Base-by-base conservation (phyloP, 805 yeast genomes). In the Barnettozyma wickerhamii region DNA sequence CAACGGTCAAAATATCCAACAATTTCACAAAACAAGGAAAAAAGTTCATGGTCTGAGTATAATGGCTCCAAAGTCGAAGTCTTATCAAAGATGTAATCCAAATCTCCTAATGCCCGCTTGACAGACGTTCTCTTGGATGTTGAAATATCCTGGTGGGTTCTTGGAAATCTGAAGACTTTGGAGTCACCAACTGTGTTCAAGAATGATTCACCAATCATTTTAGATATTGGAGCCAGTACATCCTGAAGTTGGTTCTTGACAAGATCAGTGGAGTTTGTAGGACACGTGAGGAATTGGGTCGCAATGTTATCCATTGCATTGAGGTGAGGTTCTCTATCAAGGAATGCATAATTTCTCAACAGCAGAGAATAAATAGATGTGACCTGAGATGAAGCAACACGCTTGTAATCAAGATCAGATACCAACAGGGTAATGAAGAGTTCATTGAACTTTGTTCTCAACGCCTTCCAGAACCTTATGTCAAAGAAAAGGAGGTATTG, bases 231-330 rank as follows among this genome's bases (percentile, higher is more conserved):
- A 47, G 72, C 69, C 17, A 81, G 50, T 1, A 80, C 60, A 36
- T 68, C 65, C 5, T 66, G 58, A 6, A 41, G 30, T 4, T 30
- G n/a, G 3, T 30, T 14, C 4, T 63, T 52, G 17, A 78, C 60
- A 14, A 79, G 62, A 30, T 52, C 58, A 1, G 75, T 74, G 0
- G 95, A 81, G 48, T 84, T 81, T 0, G 89, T 75, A 0, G 97
- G 96, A 40, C 95, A 83, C 0, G 97, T 90, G 60, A 89, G 89
- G 18, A 93, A 64, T 62, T 93, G 99, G 0, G 91, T 80, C 0
- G 95, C 79, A 17, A 91, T 64, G 29, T 81, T 77, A 29, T 81
- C 73, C 66, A 90, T 70, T 4, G 85, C 72, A 10, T 91, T 86
- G 40, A 77, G 63, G 51, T 89, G 96, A 0, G 96, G 95, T 55